Evolutionary conservation across 108 stramenopile species (phyloP).

Genomic region (Nitzschia sp.): DNA sequence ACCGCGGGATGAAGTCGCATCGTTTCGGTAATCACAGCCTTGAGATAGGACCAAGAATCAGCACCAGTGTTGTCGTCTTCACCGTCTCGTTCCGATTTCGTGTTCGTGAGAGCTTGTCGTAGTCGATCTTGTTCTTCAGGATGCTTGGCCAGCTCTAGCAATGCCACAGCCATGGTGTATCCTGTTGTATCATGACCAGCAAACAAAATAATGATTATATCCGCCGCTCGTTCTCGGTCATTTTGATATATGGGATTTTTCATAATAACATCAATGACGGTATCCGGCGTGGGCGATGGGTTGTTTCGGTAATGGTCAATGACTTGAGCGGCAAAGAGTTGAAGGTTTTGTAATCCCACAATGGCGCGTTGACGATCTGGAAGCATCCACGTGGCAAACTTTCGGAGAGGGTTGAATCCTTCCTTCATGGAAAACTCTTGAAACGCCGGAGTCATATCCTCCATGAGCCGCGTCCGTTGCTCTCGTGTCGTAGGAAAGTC

Average conservation of each 20-base stretch:
- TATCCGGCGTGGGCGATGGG: background rate
- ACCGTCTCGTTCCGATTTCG: background rate
- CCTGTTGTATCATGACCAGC: constrained; percentile 36
- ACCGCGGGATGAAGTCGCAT: constrained; percentile 26
- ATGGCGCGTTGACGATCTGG: constrained; percentile 25
- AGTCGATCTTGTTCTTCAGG: constrained; percentile 14
- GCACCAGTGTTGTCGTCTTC: background rate
- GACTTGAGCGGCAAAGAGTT: background rate
- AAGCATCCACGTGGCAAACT: constrained; percentile 17
- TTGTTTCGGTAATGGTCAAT: constrained; percentile 7
- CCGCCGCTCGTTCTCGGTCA: constrained; percentile 2
- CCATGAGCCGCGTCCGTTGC: constrained; percentile 16
- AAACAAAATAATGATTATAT: constrained; percentile 21
- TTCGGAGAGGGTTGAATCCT: constrained; percentile 36
- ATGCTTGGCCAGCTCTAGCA: constrained; percentile 26
- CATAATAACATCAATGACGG: background rate
- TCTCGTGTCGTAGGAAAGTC: constrained; percentile 24
- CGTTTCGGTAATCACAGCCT: constrained; percentile 26
- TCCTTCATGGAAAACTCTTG: constrained; percentile 19
- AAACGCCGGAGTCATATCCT: constrained; percentile 9
- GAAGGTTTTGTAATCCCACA: background rate
- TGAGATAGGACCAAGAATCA: no score
- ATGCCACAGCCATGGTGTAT: constrained; percentile 13
- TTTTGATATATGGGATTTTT: constrained; percentile 7
- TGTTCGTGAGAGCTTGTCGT: background rate